A percentile compares a stretch with the other conserved stretches of the same genome.
These are phyloP conservation scores for Boletus subcaerulescens DNA, from an alignment of 768 basidiomycete species.

Conservation along the genomic window DNA sequence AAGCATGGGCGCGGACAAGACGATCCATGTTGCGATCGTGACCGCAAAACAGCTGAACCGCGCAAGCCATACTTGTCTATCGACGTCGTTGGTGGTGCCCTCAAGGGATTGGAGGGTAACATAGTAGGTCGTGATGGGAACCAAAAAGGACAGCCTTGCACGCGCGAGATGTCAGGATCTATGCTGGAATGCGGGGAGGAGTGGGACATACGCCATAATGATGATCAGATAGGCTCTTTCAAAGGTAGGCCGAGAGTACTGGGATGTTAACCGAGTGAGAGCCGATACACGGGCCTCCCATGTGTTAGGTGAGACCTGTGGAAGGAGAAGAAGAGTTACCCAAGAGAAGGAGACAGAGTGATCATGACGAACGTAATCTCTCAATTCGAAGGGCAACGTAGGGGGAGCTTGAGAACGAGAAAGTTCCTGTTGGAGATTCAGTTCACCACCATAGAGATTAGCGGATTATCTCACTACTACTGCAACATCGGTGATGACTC, in stretches of 20 bases:
- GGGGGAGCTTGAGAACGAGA: conserved; percentile 30
- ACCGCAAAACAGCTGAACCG: conserved; percentile 37
- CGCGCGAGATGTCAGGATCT: neutral
- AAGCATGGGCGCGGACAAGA: conserved; percentile 41
- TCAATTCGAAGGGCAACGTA: conserved; percentile 37
- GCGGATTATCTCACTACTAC: conserved; percentile 25
- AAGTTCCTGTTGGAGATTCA: conserved; percentile 30
- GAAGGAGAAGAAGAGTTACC: neutral
- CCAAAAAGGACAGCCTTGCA: conserved; percentile 36
- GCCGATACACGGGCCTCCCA: conserved; percentile 44
- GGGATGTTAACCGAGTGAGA: conserved; percentile 35
- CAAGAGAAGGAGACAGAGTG: neutral
- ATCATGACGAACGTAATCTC: conserved; percentile 32
- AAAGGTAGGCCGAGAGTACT: conserved; percentile 42
- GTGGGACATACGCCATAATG: conserved; percentile 37
- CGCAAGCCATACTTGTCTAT: conserved; percentile 31
- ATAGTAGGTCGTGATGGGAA: conserved; percentile 40
- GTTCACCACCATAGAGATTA: neutral
- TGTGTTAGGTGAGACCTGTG: conserved; percentile 40
- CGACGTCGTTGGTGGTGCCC: conserved; percentile 1
- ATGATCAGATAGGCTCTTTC: conserved; percentile 43
- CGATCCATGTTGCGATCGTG: conserved; percentile 36
- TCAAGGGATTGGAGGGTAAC: conserved; percentile 25
- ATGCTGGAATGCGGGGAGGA: neutral
- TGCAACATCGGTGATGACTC: conserved; percentile 18